These are phyloP conservation scores for Metschnikowia matae DNA, from an alignment of 805 yeast genomes.

Conservation along the genomic window DNA sequence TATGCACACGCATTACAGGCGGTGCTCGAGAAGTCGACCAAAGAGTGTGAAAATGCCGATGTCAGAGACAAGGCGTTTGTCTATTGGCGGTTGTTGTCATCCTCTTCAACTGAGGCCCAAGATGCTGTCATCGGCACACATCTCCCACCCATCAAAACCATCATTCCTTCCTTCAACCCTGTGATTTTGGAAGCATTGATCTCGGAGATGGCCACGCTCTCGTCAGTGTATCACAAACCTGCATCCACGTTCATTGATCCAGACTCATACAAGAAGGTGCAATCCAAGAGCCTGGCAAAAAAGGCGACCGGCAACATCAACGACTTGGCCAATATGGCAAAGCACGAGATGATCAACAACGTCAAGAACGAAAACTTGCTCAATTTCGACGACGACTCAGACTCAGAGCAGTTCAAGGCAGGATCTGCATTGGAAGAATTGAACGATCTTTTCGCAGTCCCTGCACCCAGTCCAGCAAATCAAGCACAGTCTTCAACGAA, in stretches of 20 bases:
- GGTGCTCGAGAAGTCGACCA: conserved; percentile 59
- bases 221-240: conserved; percentile 89
- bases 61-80: conserved; percentile 76
- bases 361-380: conserved; percentile 75
- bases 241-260: conserved; percentile 55
- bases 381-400: conserved; percentile 73
- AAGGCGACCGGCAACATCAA: conserved; percentile 45
- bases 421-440: conserved; percentile 61
- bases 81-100: conserved; percentile 73
- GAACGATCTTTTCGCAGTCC: conserved; percentile 60
- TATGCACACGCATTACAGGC: conserved; percentile 49
- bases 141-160: conserved; percentile 68
- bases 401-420: conserved; percentile 6
- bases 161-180: conserved; percentile 69
- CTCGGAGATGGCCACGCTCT: conserved; percentile 73
- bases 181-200: conserved; percentile 63
- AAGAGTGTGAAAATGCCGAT: conserved; percentile 65
- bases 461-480: conserved; percentile 20
- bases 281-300: conserved; percentile 14
- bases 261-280: conserved; percentile 20
- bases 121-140: conserved; percentile 53
- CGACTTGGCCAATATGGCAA: conserved; percentile 75
- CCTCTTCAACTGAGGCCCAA: conserved; percentile 39
- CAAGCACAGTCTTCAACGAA: conserved; percentile 21
- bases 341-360: conserved; percentile 62